These are phyloP conservation scores for Elaphomyces granulatus DNA, from an alignment of 495 filamentous ascomycete genomes.

Conservation along the genomic window DNA sequence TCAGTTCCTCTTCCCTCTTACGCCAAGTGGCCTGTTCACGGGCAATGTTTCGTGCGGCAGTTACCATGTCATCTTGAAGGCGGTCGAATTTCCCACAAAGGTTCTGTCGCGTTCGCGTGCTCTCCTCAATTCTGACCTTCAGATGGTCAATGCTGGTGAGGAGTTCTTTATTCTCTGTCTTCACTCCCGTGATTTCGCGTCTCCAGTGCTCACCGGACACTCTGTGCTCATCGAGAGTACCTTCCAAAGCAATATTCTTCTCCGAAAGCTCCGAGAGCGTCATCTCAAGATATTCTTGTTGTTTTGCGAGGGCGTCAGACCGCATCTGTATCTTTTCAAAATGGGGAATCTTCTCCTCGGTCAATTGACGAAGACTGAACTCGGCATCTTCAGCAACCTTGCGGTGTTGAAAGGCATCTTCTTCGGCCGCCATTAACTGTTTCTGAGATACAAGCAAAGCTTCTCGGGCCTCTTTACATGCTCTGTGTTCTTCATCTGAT, in stretches of 20 bases:
- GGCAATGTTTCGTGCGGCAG: conserved; percentile 58
- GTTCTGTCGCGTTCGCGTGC: conserved; percentile 57
- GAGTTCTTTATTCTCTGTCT: conserved; percentile 43
- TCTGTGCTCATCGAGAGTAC: conserved; percentile 47
- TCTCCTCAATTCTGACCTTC: conserved; percentile 68
- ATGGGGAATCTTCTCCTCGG: conserved; percentile 38
- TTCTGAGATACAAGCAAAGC: conserved; percentile 55
- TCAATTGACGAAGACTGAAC: conserved; percentile 35
- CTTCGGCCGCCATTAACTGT: conserved; percentile 57
- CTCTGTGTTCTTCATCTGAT: conserved; percentile 46
- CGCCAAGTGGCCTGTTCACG: conserved; percentile 64
- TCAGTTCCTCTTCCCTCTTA: conserved; percentile 57
- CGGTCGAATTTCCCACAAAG: conserved; percentile 68
- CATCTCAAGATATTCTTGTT: conserved; percentile 49
- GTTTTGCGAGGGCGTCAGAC: conserved; percentile 45
- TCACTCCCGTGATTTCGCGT: conserved; percentile 36
- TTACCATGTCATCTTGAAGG: conserved; percentile 72
- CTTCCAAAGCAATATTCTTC: conserved; percentile 43
- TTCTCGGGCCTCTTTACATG: conserved; percentile 55
- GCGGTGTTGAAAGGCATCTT: conserved; percentile 52
- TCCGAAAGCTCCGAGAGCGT: conserved; percentile 46
- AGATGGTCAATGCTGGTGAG: conserved; percentile 53
- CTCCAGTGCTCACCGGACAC: conserved; percentile 38
- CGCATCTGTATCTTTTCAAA: conserved; percentile 41
- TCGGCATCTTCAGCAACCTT: conserved; percentile 55